Evolutionary conservation across 192 early-diverging fungal genomes (phyloP).

Genomic region (Backusella tarrabulga): DNA sequence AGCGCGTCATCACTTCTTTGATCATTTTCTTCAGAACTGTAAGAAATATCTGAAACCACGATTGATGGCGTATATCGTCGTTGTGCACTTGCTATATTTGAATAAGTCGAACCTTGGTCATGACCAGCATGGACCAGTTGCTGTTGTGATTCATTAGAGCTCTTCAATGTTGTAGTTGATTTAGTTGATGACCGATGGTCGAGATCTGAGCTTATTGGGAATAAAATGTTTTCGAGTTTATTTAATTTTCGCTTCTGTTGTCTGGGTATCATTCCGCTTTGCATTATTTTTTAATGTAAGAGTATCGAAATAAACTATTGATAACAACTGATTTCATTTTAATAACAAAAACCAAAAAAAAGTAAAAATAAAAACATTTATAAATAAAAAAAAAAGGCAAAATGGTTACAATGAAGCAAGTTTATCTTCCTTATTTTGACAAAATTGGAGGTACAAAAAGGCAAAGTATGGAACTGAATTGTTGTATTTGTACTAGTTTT

Average conservation of each 20-base stretch:
- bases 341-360: neutral
- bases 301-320: neutral
- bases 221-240: conserved; percentile 4
- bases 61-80: neutral
- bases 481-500: conserved; percentile 2
- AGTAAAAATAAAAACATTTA: neutral
- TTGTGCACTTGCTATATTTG: neutral
- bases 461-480: neutral
- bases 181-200: neutral
- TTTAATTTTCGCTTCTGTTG: neutral
- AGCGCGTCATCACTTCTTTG: conserved; percentile 9
- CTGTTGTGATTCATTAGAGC: neutral
- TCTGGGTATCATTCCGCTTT: conserved; percentile 1
- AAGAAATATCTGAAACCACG: conserved; percentile 5
- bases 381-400: neutral
- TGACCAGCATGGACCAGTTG: neutral
- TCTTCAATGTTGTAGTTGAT: neutral
- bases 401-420: conserved; percentile 3
- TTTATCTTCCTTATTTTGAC: neutral
- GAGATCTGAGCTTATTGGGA: neutral
- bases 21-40: conserved; percentile 5
- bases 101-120: neutral
- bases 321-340: neutral
- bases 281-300: neutral
- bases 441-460: neutral